These are phyloP conservation scores for Carex kokanica DNA, from an alignment of 176 grass and related monocot species.

Conservation along the genomic window DNA sequence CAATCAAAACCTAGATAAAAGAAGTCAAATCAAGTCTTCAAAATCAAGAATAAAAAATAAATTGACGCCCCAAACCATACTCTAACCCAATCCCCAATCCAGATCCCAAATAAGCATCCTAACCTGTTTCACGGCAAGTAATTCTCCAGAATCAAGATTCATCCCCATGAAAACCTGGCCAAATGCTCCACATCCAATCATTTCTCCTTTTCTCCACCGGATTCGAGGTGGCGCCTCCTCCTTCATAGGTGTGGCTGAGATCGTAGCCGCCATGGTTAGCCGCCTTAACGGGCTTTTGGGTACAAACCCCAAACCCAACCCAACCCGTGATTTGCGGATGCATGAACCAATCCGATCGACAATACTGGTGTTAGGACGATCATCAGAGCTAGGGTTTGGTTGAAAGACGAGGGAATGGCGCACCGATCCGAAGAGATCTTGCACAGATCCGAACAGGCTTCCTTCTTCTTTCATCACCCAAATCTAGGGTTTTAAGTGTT, in stretches of 20 bases:
- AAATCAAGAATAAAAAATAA: conserved; percentile 18
- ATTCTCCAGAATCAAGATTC: conserved; percentile 97
- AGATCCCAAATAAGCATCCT: background rate
- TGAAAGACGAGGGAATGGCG: conserved; percentile 69
- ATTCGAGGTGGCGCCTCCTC: conserved; percentile 56
- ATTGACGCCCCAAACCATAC: background rate
- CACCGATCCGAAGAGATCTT: conserved; percentile 88
- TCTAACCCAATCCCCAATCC: background rate
- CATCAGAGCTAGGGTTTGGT: conserved; percentile 36
- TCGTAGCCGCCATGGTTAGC: conserved; percentile 34
- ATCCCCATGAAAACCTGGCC: conserved; percentile 97
- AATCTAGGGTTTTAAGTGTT: background rate
- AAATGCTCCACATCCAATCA: conserved; percentile 82
- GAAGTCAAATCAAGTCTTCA: background rate
- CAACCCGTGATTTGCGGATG: conserved; percentile 75
- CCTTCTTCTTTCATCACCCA: conserved; percentile 54
- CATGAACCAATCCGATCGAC: conserved; percentile 59
- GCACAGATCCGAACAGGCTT: conserved; percentile 39
- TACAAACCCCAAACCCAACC: conserved; percentile 64
- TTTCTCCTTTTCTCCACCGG: conserved; percentile 83
- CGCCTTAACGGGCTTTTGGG: conserved; percentile 64
- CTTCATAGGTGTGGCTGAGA: background rate
- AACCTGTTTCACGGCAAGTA: conserved; percentile 94
- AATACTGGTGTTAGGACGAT: conserved; percentile 33
- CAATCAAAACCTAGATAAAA: conserved; percentile 72